Evolutionary conservation across 1,139 yeast genomes (phyloP).

Genomic region (Yamadazyma pseudoaaseri): DNA sequence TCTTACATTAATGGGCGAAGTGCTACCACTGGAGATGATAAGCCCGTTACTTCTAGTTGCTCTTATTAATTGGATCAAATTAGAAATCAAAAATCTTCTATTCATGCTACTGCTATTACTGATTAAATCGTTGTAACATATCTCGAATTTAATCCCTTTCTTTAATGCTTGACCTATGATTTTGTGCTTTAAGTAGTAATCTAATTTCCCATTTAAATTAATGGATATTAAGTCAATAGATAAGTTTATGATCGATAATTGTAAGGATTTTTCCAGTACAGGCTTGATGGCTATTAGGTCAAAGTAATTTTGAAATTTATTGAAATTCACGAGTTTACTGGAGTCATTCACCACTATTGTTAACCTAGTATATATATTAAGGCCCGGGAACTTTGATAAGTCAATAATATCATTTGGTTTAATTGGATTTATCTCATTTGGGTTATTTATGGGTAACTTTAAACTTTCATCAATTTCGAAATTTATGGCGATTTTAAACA

Average conservation of each 20-base stretch:
- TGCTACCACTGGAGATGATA: slow-evolving; percentile 76
- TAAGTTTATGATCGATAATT: slow-evolving; percentile 67
- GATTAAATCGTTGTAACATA: slow-evolving; percentile 61
- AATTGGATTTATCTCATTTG: slow-evolving; percentile 37
- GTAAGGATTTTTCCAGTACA: slow-evolving; percentile 71
- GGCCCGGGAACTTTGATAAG: slow-evolving; percentile 25
- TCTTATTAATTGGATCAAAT: slow-evolving; percentile 73
- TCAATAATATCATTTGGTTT: slow-evolving; percentile 23
- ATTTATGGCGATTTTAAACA: slow-evolving; percentile 73
- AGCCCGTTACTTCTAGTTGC: slow-evolving; percentile 82
- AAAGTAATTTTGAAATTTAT: slow-evolving; percentile 60
- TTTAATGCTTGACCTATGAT: slow-evolving; percentile 80
- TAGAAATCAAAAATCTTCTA: slow-evolving; percentile 64
- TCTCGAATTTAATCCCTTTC: slow-evolving; percentile 80
- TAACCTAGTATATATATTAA: slow-evolving; percentile 64
- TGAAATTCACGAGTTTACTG: slow-evolving; percentile 68
- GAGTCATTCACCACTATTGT: slow-evolving; percentile 79
- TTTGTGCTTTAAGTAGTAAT: slow-evolving; percentile 79
- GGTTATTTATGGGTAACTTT: slow-evolving; percentile 50
- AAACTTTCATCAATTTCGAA: slow-evolving; percentile 56
- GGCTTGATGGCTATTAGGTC: slow-evolving; percentile 87
- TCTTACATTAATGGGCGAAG: slow-evolving; percentile 56
- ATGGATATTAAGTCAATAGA: slow-evolving; percentile 81
- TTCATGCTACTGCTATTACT: slow-evolving; percentile 26
- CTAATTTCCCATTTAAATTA: slow-evolving; percentile 62